These are phyloP conservation scores for Phaeosphaeria sp. DNA, from an alignment of 2,329 filamentous ascomycete genomes.

Conservation along the genomic window DNA sequence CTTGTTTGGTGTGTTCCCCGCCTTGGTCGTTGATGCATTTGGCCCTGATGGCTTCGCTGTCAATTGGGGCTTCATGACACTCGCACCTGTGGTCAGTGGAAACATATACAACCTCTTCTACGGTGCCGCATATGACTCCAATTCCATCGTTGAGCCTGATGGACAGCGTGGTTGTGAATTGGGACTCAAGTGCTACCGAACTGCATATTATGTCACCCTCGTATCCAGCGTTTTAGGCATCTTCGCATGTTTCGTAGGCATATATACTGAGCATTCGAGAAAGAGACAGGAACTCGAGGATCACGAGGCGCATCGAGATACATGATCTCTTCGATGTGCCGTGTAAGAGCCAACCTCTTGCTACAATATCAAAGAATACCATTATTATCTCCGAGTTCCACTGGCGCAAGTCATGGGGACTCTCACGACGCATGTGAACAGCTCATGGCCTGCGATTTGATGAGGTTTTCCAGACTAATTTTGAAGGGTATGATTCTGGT, in stretches of 20 bases:
- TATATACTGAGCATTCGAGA: constrained; percentile 62
- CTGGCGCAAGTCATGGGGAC: no score
- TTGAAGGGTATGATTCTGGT: no score
- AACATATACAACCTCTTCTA: constrained; percentile 95
- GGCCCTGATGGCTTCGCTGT: constrained; percentile 87
- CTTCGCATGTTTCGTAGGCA: constrained; percentile 72
- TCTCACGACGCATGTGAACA: no score
- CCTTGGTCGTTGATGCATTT: constrained; percentile 85
- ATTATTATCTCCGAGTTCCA: no score
- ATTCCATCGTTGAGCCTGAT: constrained; percentile 71
- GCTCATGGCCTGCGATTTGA: no score
- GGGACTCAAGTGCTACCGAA: constrained; percentile 79
- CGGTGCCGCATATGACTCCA: constrained; percentile 79
- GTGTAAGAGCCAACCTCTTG: no score
- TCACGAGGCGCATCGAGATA: not conserved
- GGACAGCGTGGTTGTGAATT: constrained; percentile 78
- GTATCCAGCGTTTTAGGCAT: constrained; percentile 73
- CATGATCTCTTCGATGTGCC: not conserved
- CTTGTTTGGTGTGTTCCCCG: constrained; percentile 91
- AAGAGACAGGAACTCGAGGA: constrained; percentile 39
- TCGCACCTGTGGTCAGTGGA: constrained; percentile 84
- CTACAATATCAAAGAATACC: no score
- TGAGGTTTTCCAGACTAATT: no score
- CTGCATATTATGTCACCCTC: constrained; percentile 82
- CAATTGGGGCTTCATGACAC: constrained; percentile 96